Percentiles rank a stretch among this genome's conserved stretches.
Evolutionary conservation across 2,329 filamentous ascomycete species (phyloP).

Genomic region (Aquanectria penicillioides): DNA sequence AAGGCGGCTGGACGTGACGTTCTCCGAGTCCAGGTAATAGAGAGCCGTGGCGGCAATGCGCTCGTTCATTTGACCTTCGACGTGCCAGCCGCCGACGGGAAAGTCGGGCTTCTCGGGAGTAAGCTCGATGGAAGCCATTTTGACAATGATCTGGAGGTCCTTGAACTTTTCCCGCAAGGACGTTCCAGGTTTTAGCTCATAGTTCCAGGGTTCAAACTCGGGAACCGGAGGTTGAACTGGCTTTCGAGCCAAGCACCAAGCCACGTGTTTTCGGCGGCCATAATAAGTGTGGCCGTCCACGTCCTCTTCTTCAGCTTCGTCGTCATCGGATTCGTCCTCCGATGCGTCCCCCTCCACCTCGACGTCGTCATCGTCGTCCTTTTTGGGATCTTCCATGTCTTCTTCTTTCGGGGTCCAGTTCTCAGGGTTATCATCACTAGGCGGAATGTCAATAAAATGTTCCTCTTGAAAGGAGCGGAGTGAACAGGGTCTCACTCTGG

Average conservation of each 20-base stretch:
- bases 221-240: slow-evolving; percentile 25
- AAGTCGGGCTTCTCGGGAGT: slow-evolving; percentile 34
- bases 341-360: background rate
- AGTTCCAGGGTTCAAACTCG: slow-evolving; percentile 49
- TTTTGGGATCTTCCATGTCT: background rate
- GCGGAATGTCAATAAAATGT: background rate
- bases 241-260: slow-evolving; percentile 25
- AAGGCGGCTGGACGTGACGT: slow-evolving; percentile 27
- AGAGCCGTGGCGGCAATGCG: slow-evolving; percentile 40
- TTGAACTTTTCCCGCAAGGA: slow-evolving; percentile 16
- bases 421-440: slow-evolving; percentile 20
- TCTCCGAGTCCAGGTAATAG: slow-evolving; percentile 37
- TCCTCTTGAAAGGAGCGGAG: accelerated
- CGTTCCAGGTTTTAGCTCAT: slow-evolving; percentile 7
- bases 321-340: slow-evolving; percentile 8
- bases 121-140: slow-evolving; percentile 52
- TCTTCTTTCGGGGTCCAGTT: slow-evolving; percentile 19
- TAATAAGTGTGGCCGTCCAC: background rate
- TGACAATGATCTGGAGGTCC: slow-evolving; percentile 67
- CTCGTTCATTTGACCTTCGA: slow-evolving; percentile 42
- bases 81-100: slow-evolving; percentile 31
- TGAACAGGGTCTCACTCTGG: slow-evolving; percentile 15
- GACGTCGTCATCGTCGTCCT: too few species aligned
- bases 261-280: background rate
- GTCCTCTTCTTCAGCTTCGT: slow-evolving; percentile 27